Percentiles rank a stretch among this genome's conserved stretches.
Conservation (phyloP, 2,329 filamentous ascomycete genomes). For the Reticulascus tulasneorum region DNA sequence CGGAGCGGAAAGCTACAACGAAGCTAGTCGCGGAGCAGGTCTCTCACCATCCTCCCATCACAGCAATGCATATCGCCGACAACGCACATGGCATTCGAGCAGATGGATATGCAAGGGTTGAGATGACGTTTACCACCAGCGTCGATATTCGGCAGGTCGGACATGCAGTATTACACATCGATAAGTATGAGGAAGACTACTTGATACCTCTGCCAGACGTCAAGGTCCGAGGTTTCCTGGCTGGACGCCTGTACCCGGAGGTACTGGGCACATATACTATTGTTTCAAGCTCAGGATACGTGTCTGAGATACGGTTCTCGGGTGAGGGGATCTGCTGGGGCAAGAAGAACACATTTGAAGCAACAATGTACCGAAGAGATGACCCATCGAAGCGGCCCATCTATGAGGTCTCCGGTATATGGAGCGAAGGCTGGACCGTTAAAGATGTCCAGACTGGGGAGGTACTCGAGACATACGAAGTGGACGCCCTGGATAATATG, state of each 20-base stretch:
- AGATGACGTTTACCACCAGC: constrained; percentile 46
- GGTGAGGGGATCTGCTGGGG: constrained; percentile 41
- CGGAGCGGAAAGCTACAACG: constrained; percentile 20
- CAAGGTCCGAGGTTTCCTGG: constrained; percentile 42
- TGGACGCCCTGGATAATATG: constrained; percentile 28
- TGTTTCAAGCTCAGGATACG: constrained; percentile 38
- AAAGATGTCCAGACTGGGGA: constrained; percentile 27
- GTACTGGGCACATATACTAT: constrained; percentile 42
- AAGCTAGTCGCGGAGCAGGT: constrained; percentile 44
- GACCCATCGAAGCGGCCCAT: constrained; percentile 26
- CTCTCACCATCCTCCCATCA: constrained; percentile 50
- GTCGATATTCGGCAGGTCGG: constrained; percentile 48
- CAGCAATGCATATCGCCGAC: constrained; percentile 46
- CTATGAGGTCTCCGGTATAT: constrained; percentile 13
- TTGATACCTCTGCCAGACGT: constrained; percentile 45
- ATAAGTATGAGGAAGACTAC: constrained; percentile 44
- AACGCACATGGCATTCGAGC: constrained; percentile 39
- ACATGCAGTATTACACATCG: constrained; percentile 46
- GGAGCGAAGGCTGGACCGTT: constrained; percentile 20
- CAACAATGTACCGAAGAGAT: constrained; percentile 34
- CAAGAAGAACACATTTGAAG: constrained; percentile 43
- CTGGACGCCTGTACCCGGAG: constrained; percentile 45
- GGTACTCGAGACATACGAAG: constrained; percentile 29
- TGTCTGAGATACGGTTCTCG: constrained; percentile 43
- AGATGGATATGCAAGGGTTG: constrained; percentile 47